Conservation (phyloP, 768 basidiomycete species). For the Boletus speciosus region DNA sequence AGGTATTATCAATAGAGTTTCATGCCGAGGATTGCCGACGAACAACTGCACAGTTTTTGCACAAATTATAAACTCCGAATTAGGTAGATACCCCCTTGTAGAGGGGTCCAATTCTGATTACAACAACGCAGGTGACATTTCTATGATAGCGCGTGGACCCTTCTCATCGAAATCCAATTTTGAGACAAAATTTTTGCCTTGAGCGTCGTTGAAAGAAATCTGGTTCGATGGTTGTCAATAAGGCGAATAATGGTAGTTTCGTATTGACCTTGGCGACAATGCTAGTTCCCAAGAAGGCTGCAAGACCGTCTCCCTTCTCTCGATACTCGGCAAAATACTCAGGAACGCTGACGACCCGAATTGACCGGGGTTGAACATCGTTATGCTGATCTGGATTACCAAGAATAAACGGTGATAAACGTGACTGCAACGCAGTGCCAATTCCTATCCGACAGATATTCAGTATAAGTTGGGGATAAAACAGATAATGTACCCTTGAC, state of each 20-base stretch:
- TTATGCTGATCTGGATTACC: slow-evolving; percentile 59
- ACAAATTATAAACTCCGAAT: slow-evolving; percentile 23
- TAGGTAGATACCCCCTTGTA: slow-evolving; percentile 4
- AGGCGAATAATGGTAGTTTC: slow-evolving; percentile 2
- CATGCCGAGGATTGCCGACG: slow-evolving; percentile 10
- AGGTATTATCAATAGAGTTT: slow-evolving; percentile 13
- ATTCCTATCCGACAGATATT: slow-evolving; percentile 43
- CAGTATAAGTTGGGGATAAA: not conserved
- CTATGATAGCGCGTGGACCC: slow-evolving; percentile 73
- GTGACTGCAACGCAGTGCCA: slow-evolving; percentile 65
- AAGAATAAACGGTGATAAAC: slow-evolving; percentile 61
- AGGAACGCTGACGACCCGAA: slow-evolving; percentile 64
- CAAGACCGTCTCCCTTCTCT: slow-evolving; percentile 77
- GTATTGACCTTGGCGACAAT: slow-evolving; percentile 75
- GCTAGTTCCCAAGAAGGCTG: slow-evolving; percentile 77
- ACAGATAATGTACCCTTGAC: slow-evolving; percentile 56
- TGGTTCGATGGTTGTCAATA: slow-evolving; percentile 25
- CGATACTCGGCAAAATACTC: slow-evolving; percentile 92
- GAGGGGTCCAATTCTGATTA: slow-evolving; percentile 30
- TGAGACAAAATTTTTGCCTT: slow-evolving; percentile 68
- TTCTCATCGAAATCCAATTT: slow-evolving; percentile 73
- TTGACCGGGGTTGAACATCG: slow-evolving; percentile 67
- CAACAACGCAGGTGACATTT: slow-evolving; percentile 71
- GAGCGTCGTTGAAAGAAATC: slow-evolving; percentile 72
- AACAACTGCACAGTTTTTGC: slow-evolving; percentile 31